Percentiles rank a stretch among this genome's conserved stretches.
Conservation (phyloP, 129 eudicot species). For the Flaveria ramosissima region DNA sequence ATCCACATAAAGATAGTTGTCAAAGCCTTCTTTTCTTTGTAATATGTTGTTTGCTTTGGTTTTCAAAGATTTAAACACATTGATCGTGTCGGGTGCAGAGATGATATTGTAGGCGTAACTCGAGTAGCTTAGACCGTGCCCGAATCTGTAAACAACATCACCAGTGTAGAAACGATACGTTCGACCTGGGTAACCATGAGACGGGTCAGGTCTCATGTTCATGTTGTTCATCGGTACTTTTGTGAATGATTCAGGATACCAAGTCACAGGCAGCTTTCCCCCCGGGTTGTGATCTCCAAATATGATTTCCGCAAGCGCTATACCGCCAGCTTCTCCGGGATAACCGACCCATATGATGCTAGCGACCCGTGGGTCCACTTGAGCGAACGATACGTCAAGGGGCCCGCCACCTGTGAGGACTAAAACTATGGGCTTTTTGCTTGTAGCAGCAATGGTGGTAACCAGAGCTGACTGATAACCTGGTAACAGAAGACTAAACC, state of each 20-base stretch:
- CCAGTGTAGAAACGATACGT: conserved; percentile 91
- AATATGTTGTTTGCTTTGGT: conserved; percentile 33
- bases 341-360: conserved; percentile 94
- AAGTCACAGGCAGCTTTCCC: conserved; percentile 82
- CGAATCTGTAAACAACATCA: conserved; percentile 59
- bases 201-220: conserved; percentile 80
- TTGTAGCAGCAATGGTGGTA: conserved; percentile 52
- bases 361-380: conserved; percentile 53
- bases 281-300: conserved; percentile 96
- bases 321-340: conserved; percentile 93
- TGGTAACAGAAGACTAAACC: conserved; percentile 87
- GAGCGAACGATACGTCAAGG: conserved; percentile 79
- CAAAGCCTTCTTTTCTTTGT: conserved; percentile 27
- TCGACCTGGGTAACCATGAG: conserved; percentile 79
- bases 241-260: conserved; percentile 90
- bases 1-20: conserved; percentile 48
- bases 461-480: conserved; percentile 74
- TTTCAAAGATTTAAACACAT: conserved; percentile 31
- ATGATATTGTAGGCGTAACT: conserved; percentile 52
- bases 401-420: conserved; percentile 95
- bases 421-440: conserved; percentile 67
- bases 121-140: conserved; percentile 80
- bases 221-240: conserved; percentile 80
- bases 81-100: conserved; percentile 57
- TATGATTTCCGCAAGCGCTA: conserved; percentile 73